Evolutionary conservation across 805 yeast species (phyloP), one percentile per base, ranked within the genome.

Genomic region (Suhomyces sp.): DNA sequence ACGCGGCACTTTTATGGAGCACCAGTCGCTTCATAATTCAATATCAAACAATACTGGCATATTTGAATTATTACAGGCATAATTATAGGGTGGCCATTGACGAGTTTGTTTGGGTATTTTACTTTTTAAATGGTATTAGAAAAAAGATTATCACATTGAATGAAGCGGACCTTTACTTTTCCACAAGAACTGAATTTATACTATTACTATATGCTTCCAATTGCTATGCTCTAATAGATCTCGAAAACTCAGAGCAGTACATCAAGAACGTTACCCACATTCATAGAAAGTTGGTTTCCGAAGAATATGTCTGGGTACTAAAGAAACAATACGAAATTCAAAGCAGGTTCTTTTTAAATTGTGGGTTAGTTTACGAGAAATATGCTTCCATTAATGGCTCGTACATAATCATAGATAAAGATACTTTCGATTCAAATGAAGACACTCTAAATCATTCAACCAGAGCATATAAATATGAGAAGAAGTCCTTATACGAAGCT

Each of bases 401-500:
- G 3, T 31, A 25, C 33, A 43, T 55, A 12, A 25, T 44, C 10
- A 37, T 37, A 2, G 41, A 37, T 9, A 37, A 37, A 37, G 41
- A 37, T 10, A 37, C 13, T 9, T 17, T 37, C 9, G 41, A 37
- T 7, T 37, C 41, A 7, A 37, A 37, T 8, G 41, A 22, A 1
- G 41, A 37, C 20, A 37, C 22, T 17, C 22, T 37, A 17, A 37
- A 37, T 37, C 13, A 37, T 12, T 17, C 39, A n/a, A 43, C 31
- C 3, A 24, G 31, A 17, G 56, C 55, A 12, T 43, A 53, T 6
- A 51, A 60, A 13, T 54, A 53, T 4, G 44, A 48, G 3, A 52
- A 44, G 13, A 10, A 15, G 4, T 25, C 48, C 27, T 39, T 75
- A 12, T 65, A 61, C 19, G 71, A 68, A 45, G 71, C 75, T 78